Evolutionary conservation across 2,329 filamentous ascomycete genomes (phyloP), one percentile per base, ranked within the genome.

Genomic region (Phialemoniopsis sp.): DNA sequence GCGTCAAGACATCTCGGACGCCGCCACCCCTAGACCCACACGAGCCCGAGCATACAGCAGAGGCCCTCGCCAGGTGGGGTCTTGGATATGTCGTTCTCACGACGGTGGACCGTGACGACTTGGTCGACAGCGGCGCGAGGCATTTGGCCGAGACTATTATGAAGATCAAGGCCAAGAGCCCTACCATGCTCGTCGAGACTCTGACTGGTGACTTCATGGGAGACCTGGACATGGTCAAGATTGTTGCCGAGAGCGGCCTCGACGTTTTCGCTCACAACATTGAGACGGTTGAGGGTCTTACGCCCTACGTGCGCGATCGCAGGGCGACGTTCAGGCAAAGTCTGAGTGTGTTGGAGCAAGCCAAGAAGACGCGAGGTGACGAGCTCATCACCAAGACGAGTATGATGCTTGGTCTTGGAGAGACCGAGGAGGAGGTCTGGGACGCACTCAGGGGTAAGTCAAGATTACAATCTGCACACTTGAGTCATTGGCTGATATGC

Each of bases 251-350:
- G 48, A 95, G 88, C 53, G 93, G 93, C 1, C 67, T 98, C 40
- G 93, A 98, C 57, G 93, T 98, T 3, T 98, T 91, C 60, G 93
- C 93, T 29, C 93, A 98, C 66, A 98, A 98, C 52, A 77, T 98
- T 44, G 93, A 98, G 75, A 98, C 93, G 0, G 86, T 90, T 5
- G 93, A 97, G 67, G 88, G 72, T 18, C 68, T 98, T 45, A 96
- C 91, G 13, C 89, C 93, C 1, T 85, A 85, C 49, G 90, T 98
- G 36, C 79, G 93, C 29, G 93, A 98, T 59, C 80, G 91, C 36
- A 76, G 91, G 44, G 93, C 93, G 1, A 94, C 82, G 6, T 98
- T 96, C 68, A 72, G 85, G 50, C 89, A 95, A 68, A 93, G 85
- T 46, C 63, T 97, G 45, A 71, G 70, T 26, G 90, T 98, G 8